These are phyloP conservation scores for Aspergillus asperescens DNA, from an alignment of 495 filamentous ascomycete species.

Conservation along the genomic window DNA sequence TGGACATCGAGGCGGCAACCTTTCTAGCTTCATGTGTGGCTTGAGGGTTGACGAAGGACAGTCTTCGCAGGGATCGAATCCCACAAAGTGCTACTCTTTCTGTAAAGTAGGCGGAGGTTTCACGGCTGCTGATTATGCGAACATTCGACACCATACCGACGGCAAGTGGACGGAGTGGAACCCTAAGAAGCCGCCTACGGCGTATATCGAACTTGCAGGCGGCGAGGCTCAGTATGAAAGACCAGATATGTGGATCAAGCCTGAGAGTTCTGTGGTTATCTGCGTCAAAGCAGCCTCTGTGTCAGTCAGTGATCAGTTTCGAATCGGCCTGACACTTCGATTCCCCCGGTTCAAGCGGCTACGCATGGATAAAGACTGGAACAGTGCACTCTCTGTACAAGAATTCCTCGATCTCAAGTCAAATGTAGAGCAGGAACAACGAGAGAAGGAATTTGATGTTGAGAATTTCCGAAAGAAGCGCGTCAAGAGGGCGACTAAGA, in stretches of 20 bases:
- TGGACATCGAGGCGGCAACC: slow-evolving; percentile 72
- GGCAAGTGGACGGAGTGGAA: slow-evolving; percentile 92
- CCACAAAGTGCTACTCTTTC: slow-evolving; percentile 82
- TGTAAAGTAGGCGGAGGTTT: slow-evolving; percentile 96
- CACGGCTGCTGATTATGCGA: slow-evolving; percentile 75
- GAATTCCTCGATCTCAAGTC: slow-evolving; percentile 71
- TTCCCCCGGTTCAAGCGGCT: slow-evolving; percentile 89
- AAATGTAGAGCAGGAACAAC: slow-evolving; percentile 65
- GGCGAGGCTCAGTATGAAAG: slow-evolving; percentile 67
- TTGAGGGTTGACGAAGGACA: slow-evolving; percentile 64
- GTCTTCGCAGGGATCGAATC: slow-evolving; percentile 48
- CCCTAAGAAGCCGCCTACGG: slow-evolving; percentile 66
- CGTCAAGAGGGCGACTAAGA: slow-evolving; percentile 59
- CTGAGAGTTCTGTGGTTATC: slow-evolving; percentile 79
- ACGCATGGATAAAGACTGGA: slow-evolving; percentile 79
- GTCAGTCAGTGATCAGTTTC: slow-evolving; percentile 67
- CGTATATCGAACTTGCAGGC: slow-evolving; percentile 77
- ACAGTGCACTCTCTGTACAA: slow-evolving; percentile 65
- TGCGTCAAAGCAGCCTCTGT: slow-evolving; percentile 88
- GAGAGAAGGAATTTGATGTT: slow-evolving; percentile 74
- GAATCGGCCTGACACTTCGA: slow-evolving; percentile 70
- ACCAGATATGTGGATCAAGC: slow-evolving; percentile 92
- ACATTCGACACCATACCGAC: slow-evolving; percentile 76
- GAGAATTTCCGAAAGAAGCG: slow-evolving; percentile 65
- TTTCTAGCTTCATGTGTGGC: slow-evolving; percentile 86